Evolutionary conservation across 2,329 filamentous ascomycete genomes (phyloP).

Genomic region (Penicillium decumbens): DNA sequence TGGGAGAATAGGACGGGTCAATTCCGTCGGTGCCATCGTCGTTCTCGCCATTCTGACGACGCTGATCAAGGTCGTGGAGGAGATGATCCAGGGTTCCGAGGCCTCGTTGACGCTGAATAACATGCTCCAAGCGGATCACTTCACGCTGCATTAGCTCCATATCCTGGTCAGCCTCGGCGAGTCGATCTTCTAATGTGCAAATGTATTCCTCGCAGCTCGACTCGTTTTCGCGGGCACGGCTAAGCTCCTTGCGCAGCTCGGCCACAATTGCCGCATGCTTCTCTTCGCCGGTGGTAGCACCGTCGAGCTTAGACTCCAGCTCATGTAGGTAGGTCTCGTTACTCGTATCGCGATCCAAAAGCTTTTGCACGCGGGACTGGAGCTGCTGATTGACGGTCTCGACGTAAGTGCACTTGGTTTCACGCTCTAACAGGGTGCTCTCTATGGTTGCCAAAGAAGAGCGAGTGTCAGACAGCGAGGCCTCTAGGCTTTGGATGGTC

Average conservation of each 20-base stretch:
- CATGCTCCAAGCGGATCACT: slow-evolving; percentile 87
- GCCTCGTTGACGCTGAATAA: slow-evolving; percentile 90
- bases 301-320: slow-evolving; percentile 83
- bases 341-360: slow-evolving; percentile 83
- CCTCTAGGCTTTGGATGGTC: slow-evolving; percentile 90
- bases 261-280: slow-evolving; percentile 80
- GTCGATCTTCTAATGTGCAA: slow-evolving; percentile 86
- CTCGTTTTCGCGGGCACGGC: slow-evolving; percentile 83
- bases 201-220: slow-evolving; percentile 92
- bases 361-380: slow-evolving; percentile 82
- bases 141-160: slow-evolving; percentile 95
- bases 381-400: slow-evolving; percentile 90
- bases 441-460: slow-evolving; percentile 78
- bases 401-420: slow-evolving; percentile 86
- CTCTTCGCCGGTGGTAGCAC: slow-evolving; percentile 85
- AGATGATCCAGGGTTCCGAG: slow-evolving; percentile 91
- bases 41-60: slow-evolving; percentile 53
- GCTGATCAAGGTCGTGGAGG: slow-evolving; percentile 76
- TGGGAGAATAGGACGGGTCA: slow-evolving; percentile 11
- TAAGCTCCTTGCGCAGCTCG: slow-evolving; percentile 86
- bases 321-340: slow-evolving; percentile 93
- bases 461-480: slow-evolving; percentile 83
- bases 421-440: slow-evolving; percentile 81
- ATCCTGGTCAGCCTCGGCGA: slow-evolving; percentile 94
- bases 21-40: slow-evolving; percentile 15